phyloP scores from a whole-genome alignment of 257 asterid species.

The Misopates orontium region DNA sequence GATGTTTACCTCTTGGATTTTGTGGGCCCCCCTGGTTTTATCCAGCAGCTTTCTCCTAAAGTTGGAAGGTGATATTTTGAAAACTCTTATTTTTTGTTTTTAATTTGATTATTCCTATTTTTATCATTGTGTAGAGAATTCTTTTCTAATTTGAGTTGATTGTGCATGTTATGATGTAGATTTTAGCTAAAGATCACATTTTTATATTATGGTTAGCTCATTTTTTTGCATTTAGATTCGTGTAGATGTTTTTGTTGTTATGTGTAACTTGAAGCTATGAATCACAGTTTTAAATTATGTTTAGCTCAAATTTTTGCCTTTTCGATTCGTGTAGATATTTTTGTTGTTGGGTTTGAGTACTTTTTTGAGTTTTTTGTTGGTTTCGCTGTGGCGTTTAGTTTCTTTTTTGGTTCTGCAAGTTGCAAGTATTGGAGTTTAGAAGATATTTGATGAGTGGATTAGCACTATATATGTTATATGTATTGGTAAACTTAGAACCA shows the following conservation, averaged over 20 bases:
- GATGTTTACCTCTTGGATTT: conserved; percentile 79
- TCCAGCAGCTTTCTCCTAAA: conserved; percentile 56
- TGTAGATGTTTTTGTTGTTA: background rate
- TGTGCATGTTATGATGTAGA: background rate
- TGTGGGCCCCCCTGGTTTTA: conserved; percentile 85
- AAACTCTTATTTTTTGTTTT: no score
- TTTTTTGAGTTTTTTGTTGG: conserved; percentile 15
- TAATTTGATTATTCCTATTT: no score
- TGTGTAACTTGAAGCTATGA: no score
- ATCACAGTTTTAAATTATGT: conserved; percentile 1
- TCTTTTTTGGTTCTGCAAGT: background rate
- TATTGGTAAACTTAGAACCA: background rate
- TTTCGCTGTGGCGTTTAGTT: background rate
- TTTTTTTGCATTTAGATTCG: conserved; percentile 20
- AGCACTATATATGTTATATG: conserved; percentile 26
- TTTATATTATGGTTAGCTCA: conserved; percentile 20
- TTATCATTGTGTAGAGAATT: no score
- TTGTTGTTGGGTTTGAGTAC: conserved; percentile 1
- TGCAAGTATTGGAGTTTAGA: conserved; percentile 20
- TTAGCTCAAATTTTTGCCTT: conserved; percentile 25
- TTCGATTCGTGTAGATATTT: conserved; percentile 1
- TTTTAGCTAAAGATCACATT: background rate
- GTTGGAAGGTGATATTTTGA: no score
- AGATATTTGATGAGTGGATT: conserved; percentile 30
- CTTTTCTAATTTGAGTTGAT: background rate